Percentiles rank a stretch among this genome's conserved stretches.
Evolutionary conservation across 2,329 filamentous ascomycete species (phyloP).

Genomic region (Fusarium burgessii): DNA sequence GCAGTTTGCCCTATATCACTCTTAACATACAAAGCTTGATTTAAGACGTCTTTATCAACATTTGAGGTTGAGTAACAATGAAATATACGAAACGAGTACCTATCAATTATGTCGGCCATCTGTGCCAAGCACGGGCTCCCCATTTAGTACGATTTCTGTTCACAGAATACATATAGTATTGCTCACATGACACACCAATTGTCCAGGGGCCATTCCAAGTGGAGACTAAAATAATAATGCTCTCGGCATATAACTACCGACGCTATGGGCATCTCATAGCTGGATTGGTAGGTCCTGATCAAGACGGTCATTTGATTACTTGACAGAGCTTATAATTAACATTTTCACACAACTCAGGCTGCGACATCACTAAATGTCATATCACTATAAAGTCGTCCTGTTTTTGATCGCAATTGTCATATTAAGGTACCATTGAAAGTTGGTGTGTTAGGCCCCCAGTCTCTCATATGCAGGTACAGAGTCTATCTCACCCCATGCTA

Average conservation of each 20-base stretch:
- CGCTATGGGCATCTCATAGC: neutral
- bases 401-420: neutral
- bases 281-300: neutral
- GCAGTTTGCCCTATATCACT: slow-evolving; percentile 15
- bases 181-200: neutral
- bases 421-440: neutral
- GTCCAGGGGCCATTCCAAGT: neutral
- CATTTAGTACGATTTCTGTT: neutral
- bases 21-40: slow-evolving; percentile 11
- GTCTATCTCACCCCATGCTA: neutral
- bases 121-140: neutral
- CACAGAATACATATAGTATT: neutral
- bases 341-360: neutral
- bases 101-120: neutral
- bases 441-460: slow-evolving; percentile 2
- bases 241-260: neutral
- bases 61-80: slow-evolving; percentile 5
- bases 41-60: neutral
- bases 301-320: neutral
- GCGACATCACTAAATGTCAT: neutral
- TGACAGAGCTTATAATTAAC: neutral
- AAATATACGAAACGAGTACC: neutral
- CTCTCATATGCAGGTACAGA: slow-evolving; percentile 24
- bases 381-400: neutral
- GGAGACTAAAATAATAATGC: neutral